Conservation (phyloP, 495 filamentous ascomycete genomes). For the Penicillium ucsense region DNA sequence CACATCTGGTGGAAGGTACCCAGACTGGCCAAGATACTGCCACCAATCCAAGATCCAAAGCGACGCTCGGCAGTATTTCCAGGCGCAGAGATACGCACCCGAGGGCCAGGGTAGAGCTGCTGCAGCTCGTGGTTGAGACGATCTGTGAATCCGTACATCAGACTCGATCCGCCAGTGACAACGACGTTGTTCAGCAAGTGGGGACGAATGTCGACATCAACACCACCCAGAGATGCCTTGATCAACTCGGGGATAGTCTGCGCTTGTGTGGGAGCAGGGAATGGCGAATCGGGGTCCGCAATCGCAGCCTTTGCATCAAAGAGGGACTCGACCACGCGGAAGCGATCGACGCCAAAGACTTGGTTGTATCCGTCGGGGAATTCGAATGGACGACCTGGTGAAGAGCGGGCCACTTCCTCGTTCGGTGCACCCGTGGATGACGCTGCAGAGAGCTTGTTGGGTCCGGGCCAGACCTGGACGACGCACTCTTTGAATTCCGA, state of each 20-base stretch:
- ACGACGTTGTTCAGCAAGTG: constrained; percentile 81
- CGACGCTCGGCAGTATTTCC: constrained; percentile 78
- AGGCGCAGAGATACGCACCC: constrained; percentile 75
- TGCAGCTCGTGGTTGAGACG: constrained; percentile 75
- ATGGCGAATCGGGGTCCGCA: constrained; percentile 31
- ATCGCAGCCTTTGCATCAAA: constrained; percentile 66
- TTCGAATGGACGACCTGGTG: constrained; percentile 79
- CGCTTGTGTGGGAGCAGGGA: constrained; percentile 46
- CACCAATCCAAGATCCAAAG: constrained; percentile 92
- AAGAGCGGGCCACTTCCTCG: constrained; percentile 55
- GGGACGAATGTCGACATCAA: constrained; percentile 84
- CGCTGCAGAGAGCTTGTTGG: constrained; percentile 51
- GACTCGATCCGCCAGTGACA: constrained; percentile 74
- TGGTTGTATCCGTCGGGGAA: constrained; percentile 94
- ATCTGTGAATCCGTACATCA: constrained; percentile 84
- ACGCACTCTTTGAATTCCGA: constrained; percentile 97
- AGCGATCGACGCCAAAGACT: constrained; percentile 81
- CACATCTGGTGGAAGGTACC: constrained; percentile 99
- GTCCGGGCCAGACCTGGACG: constrained; percentile 86
- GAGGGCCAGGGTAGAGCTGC: constrained; percentile 65
- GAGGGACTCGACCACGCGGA: constrained; percentile 72
- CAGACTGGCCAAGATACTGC: constrained; percentile 89
- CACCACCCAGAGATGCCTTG: constrained; percentile 60
- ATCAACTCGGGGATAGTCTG: constrained; percentile 76
- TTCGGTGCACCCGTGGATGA: constrained; percentile 50